Conservation (phyloP, 1,284 basidiomycete species). For the Rhodofomes roseus region DNA sequence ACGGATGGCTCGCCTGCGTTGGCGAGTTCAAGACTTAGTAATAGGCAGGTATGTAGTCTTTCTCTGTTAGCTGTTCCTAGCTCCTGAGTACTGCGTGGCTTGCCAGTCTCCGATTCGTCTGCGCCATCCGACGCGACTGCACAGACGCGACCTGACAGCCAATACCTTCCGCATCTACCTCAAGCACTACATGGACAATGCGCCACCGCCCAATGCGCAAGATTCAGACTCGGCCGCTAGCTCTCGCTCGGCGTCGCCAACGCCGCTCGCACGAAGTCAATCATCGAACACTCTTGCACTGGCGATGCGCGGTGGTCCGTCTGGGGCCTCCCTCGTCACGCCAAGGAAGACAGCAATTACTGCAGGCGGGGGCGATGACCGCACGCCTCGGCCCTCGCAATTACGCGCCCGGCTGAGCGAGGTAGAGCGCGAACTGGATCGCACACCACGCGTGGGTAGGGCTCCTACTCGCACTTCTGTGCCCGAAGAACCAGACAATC, state of each 20-base stretch:
- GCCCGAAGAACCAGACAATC: not conserved
- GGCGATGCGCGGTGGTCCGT: not conserved
- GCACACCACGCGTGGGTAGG: not conserved
- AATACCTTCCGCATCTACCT: slow-evolving; percentile 71
- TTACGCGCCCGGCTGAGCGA: not conserved
- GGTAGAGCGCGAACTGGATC: not conserved
- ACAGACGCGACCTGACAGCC: slow-evolving; percentile 56
- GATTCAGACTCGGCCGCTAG: not conserved
- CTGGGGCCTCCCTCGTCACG: not conserved
- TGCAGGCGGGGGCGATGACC: not conserved
- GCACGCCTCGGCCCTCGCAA: slow-evolving; percentile 14
- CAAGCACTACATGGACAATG: slow-evolving; percentile 71
- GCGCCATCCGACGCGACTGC: slow-evolving; percentile 66
- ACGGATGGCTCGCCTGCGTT: slow-evolving; percentile 11
- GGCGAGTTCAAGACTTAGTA: not conserved
- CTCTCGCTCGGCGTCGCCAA: slow-evolving; percentile 16
- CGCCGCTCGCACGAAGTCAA: slow-evolving; percentile 6
- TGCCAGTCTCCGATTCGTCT: slow-evolving; percentile 48
- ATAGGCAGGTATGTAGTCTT: slow-evolving; percentile 11
- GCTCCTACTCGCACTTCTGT: not conserved
- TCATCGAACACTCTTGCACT: not conserved
- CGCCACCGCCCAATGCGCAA: slow-evolving; percentile 10
- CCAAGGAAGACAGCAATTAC: not conserved
- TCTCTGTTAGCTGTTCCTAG: too few relatives aligned
- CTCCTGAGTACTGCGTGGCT: too few relatives aligned